A percentile compares a stretch with the other conserved stretches of the same genome.
phyloP scores from a whole-genome alignment of 2,329 filamentous ascomycete species.

The Mycosphaerelloides madeirae region DNA sequence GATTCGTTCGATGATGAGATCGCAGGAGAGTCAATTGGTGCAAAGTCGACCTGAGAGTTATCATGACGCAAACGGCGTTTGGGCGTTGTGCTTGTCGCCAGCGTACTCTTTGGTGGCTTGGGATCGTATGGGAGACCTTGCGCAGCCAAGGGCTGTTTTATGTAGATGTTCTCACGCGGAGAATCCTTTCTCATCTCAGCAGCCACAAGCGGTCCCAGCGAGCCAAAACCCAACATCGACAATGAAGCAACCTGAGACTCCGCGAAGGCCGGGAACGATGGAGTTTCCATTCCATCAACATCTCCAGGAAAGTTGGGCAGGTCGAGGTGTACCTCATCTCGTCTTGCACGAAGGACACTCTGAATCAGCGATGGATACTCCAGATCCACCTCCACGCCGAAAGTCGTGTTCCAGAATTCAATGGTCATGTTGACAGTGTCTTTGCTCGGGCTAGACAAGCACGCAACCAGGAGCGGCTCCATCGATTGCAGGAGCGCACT shows the following conservation, averaged over 20 bases:
- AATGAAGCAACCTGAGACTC: slow-evolving; percentile 14
- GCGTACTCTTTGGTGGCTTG: background rate
- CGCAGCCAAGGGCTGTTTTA: slow-evolving; percentile 20
- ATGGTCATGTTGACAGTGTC: slow-evolving; percentile 50
- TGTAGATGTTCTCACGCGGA: slow-evolving; percentile 14
- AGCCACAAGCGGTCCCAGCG: background rate
- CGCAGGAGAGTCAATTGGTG: slow-evolving; percentile 59
- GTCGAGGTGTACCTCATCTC: slow-evolving; percentile 49
- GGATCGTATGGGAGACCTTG: slow-evolving; percentile 10
- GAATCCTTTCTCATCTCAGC: background rate
- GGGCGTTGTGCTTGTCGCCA: slow-evolving; percentile 7
- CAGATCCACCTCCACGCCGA: slow-evolving; percentile 55
- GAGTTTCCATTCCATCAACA: slow-evolving; percentile 35
- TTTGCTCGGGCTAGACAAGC: slow-evolving; percentile 50
- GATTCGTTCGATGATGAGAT: slow-evolving; percentile 47
- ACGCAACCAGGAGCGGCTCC: slow-evolving; percentile 48
- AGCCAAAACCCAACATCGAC: background rate
- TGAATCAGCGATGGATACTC: slow-evolving; percentile 63
- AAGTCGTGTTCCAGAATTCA: slow-evolving; percentile 65
- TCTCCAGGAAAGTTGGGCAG: slow-evolving; percentile 46
- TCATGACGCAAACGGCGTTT: slow-evolving; percentile 65
- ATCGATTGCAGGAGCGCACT: slow-evolving; percentile 50
- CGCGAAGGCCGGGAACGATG: slow-evolving; percentile 23
- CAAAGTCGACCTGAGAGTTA: slow-evolving; percentile 76
- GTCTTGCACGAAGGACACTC: slow-evolving; percentile 56